Evolutionary conservation across 2,329 filamentous ascomycete species (phyloP), one percentile per base, ranked within the genome.

Genomic region (Colletotrichum viniferum): DNA sequence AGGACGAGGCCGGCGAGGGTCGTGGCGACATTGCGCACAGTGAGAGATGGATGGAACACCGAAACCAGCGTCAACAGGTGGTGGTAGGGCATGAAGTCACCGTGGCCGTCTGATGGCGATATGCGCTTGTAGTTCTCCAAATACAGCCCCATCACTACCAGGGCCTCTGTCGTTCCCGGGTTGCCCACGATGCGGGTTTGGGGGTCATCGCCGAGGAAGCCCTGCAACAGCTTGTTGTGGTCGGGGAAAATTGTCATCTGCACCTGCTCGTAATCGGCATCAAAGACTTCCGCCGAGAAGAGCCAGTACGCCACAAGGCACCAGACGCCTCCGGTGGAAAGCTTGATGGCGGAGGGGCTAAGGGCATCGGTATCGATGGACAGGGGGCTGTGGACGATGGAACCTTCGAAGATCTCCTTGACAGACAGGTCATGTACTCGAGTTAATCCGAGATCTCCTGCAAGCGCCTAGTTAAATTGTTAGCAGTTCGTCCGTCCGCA

Each of bases 261-360:
- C 3, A 91, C 91, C 56, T 84, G 82, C 14, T 88, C 85, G 66
- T 88, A 87, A 77, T 90, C 86, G 7, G 91, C 88, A 60, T 90
- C 87, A 78, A 94, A 94, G 6, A 93, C 84, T 21, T 91, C 87
- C 0, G 90, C 87, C 1, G 92, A 90, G 78, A 93, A 92, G 56
- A 93, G 85, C 84, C 89, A 91, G 81, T 92, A 93, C 9, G 90
- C 89, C 18, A 91, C 84, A 43, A 94, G 84, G 77, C 90, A 92
- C 14, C 92, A 83, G 28, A 89, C 86, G 5, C 92, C 92, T 7
- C 89, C 88, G 1, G 89, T 89, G 1, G 92, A 92, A 4, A 93
- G 85, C 60, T 88, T 86, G 62, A 93, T 89, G 14, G 88, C 87
- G 16, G 88, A 86, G 0, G 88, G 86, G 18, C 85, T 84, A 6